These are phyloP conservation scores for Adansonia grandidieri DNA, from an alignment of 441 rosid species.

Conservation along the genomic window DNA sequence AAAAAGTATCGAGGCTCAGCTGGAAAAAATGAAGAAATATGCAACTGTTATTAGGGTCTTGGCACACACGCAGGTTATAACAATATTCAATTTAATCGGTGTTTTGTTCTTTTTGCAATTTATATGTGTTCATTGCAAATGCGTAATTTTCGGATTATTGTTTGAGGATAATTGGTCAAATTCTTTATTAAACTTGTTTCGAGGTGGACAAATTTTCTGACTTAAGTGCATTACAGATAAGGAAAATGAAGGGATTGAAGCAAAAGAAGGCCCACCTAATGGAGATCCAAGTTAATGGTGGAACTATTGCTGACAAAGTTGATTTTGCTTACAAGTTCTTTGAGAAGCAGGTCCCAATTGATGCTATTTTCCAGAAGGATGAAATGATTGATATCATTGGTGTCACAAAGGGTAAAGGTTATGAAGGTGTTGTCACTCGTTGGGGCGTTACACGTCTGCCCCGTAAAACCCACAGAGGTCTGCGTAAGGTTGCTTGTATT, in stretches of 20 bases:
- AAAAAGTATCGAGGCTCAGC: not conserved
- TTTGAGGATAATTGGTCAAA: not conserved
- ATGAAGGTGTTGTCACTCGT: slow-evolving; percentile 5
- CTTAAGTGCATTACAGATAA: slow-evolving; percentile 53
- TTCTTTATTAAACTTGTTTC: not conserved
- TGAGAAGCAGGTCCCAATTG: not conserved
- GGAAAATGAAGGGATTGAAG: slow-evolving; percentile 92
- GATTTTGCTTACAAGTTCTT: slow-evolving; percentile 6
- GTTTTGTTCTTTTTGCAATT: not conserved
- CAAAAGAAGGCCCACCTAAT: slow-evolving; percentile 58
- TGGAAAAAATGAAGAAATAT: slow-evolving; percentile 1
- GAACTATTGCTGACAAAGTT: not conserved
- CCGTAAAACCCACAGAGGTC: slow-evolving; percentile 16
- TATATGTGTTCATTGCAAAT: not conserved
- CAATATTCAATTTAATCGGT: not conserved
- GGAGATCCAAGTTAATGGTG: slow-evolving; percentile 7
- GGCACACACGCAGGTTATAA: slow-evolving; percentile 86
- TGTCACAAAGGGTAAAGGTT: slow-evolving; percentile 14
- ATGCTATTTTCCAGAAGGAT: slow-evolving; percentile 9
- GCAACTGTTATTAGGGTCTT: slow-evolving; percentile 29
- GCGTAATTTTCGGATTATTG: not conserved
- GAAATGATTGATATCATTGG: slow-evolving; percentile 1
- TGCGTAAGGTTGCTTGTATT: slow-evolving; percentile 13
- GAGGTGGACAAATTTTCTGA: not conserved
- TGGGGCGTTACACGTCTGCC: slow-evolving; percentile 3